phyloP scores from a whole-genome alignment of 2,329 filamentous ascomycete genomes.

The Fusarium sp. region DNA sequence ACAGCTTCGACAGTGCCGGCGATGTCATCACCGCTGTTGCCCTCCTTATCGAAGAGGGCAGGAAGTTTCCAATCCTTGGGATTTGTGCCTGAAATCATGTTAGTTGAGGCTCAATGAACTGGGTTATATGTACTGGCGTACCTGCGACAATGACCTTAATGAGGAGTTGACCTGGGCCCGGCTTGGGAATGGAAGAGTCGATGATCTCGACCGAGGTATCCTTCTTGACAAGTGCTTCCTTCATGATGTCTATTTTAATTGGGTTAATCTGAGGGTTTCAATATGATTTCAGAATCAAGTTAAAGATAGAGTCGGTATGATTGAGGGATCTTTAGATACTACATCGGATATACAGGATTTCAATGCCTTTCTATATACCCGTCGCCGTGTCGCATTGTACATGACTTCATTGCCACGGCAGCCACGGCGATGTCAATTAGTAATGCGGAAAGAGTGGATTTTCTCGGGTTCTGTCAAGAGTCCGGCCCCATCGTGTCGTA shows the following conservation, averaged over 20 bases:
- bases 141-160: slow-evolving; percentile 25
- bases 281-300: background rate
- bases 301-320: no score
- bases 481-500: background rate
- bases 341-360: background rate
- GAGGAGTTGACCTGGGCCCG: slow-evolving; percentile 5
- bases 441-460: slow-evolving; percentile 11
- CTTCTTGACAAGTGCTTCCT: slow-evolving; percentile 27
- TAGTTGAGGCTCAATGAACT: rapidly evolving
- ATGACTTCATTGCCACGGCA: slow-evolving; percentile 11
- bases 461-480: background rate
- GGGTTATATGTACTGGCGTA: background rate
- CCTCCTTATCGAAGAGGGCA: rapidly evolving
- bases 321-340: background rate
- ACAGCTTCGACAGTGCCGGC: slow-evolving; percentile 40
- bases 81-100: slow-evolving; percentile 29
- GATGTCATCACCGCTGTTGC: slow-evolving; percentile 46
- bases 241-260: slow-evolving; percentile 2
- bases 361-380: background rate
- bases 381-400: background rate
- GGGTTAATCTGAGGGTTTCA: no score
- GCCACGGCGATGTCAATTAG: background rate
- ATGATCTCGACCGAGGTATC: slow-evolving; percentile 10
- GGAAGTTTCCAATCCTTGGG: slow-evolving; percentile 49
- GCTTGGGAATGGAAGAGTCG: slow-evolving; percentile 17